Base-by-base conservation (phyloP, 2,329 filamentous ascomycete species). In the Tolypocladium album region DNA sequence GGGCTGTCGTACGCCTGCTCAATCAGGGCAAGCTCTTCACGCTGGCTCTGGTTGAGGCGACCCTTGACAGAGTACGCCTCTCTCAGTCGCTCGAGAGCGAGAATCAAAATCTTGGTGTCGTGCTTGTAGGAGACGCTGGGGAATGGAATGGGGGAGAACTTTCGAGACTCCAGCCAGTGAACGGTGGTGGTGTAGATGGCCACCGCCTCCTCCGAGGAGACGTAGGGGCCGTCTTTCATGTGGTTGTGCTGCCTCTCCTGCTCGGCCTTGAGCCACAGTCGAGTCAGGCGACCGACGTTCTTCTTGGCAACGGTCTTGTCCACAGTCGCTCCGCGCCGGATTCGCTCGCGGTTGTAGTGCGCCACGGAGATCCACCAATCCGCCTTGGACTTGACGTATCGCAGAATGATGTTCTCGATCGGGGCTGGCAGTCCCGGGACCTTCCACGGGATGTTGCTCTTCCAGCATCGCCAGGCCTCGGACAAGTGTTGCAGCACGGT, bases 281-380 rank as follows among this genome's bases (percentile, higher is more conserved):
- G 87, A 20, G 94, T 99, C 65, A 99, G 79, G 67, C 94, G 90
- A 61, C 94, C 94, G 63, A 99, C 82, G 66, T 99, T 99, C 83
- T 99, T 99, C 84, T 99, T 99, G 4, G 94, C 94, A 34, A 99
- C 95, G 3, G 94, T 99, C 80, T 99, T 99, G 74, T 99, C 94
- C 15, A 99, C 94, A 2, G 94, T 99, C 2, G 94, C 95, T 70
- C 94, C 95, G 74, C 94, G 85, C 67, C 94, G 86, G 69, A 99
- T 99, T 73, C 94, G 89, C 78, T 99, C 94, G 68, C 94, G 89
- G 72, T 99, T 99, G 79, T 99, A 99, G 72, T 99, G 94, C 13
- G 94, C 94, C 39, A 99, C 95, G 27, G 92, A 97, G 62, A 99
- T 93, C 94, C 94, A 99, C 95, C 94, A 99, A 73, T 99, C 94